These are phyloP conservation scores for Apiosordaria backusii DNA, from an alignment of 495 filamentous ascomycete genomes.

Conservation along the genomic window DNA sequence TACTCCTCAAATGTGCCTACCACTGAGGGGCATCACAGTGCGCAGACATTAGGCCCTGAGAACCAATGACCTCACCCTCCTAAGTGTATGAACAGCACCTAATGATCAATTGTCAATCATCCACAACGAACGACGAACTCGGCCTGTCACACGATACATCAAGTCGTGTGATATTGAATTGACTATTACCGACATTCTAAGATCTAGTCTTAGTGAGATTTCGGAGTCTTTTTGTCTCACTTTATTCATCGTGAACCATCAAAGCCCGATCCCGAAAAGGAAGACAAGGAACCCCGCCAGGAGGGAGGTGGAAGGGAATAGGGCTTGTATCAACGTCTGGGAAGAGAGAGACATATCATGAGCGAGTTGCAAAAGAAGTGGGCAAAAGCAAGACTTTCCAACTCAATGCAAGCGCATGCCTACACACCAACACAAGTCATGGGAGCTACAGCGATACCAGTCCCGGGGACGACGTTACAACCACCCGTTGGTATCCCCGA, in stretches of 20 bases:
- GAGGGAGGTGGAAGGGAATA: not conserved
- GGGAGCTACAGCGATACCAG: not conserved
- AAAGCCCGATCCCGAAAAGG: not conserved
- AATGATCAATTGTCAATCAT: not conserved
- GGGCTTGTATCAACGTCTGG: not conserved
- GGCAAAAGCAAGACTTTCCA: constrained; percentile 70
- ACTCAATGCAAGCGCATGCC: constrained; percentile 13
- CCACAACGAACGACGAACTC: not conserved
- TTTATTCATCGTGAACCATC: not conserved
- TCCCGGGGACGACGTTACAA: not conserved
- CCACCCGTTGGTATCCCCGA: constrained; percentile 36
- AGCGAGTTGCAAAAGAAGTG: constrained; percentile 83
- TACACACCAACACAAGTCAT: constrained; percentile 3
- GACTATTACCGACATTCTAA: not conserved
- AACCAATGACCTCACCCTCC: constrained; percentile 11
- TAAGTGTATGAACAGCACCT: constrained; percentile 6
- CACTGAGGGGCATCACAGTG: not conserved
- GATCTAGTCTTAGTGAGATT: not conserved
- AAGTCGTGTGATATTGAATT: not conserved
- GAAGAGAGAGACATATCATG: constrained; percentile 49
- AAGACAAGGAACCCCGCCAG: not conserved
- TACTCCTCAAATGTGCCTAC: not conserved
- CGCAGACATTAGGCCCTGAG: constrained; percentile 1
- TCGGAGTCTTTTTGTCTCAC: not conserved
- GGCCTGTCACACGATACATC: not conserved